These are phyloP conservation scores for Elsinoe batatas DNA, from an alignment of 2,329 filamentous ascomycete species.

Conservation along the genomic window DNA sequence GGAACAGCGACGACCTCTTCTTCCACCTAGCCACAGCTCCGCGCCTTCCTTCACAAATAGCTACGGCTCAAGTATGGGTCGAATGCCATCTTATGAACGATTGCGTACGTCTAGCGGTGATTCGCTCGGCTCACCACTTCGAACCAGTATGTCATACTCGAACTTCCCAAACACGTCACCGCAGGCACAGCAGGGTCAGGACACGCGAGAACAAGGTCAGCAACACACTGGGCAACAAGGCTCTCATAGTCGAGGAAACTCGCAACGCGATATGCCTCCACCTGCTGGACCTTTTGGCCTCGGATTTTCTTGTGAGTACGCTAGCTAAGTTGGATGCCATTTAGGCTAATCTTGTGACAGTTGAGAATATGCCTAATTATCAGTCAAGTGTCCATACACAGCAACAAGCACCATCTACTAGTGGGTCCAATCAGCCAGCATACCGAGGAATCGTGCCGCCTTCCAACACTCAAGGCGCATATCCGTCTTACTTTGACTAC, in stretches of 20 bases:
- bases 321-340: no score
- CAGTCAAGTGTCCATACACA: slow-evolving; percentile 14
- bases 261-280: slow-evolving; percentile 16
- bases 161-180: slow-evolving; percentile 6
- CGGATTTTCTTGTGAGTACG: slow-evolving; percentile 26
- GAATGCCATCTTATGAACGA: slow-evolving; percentile 35
- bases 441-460: slow-evolving; percentile 6
- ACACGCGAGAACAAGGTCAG: not conserved
- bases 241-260: not conserved
- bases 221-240: not conserved
- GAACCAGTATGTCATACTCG: slow-evolving; percentile 38
- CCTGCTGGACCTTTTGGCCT: slow-evolving; percentile 22
- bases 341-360: slow-evolving; percentile 17
- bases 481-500: slow-evolving; percentile 21
- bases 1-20: slow-evolving; percentile 15
- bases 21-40: slow-evolving; percentile 12
- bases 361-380: slow-evolving; percentile 14
- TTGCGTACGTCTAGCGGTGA: slow-evolving; percentile 33
- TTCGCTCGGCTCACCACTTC: slow-evolving; percentile 34
- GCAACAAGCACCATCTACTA: slow-evolving; percentile 4
- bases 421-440: not conserved
- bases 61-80: slow-evolving; percentile 13
- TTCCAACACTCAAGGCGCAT: slow-evolving; percentile 15
- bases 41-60: not conserved
- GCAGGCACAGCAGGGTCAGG: not conserved